Percentiles rank a stretch among this genome's conserved stretches.
Conservation (phyloP, 2,329 filamentous ascomycete species). For the Aulographum hederae region DNA sequence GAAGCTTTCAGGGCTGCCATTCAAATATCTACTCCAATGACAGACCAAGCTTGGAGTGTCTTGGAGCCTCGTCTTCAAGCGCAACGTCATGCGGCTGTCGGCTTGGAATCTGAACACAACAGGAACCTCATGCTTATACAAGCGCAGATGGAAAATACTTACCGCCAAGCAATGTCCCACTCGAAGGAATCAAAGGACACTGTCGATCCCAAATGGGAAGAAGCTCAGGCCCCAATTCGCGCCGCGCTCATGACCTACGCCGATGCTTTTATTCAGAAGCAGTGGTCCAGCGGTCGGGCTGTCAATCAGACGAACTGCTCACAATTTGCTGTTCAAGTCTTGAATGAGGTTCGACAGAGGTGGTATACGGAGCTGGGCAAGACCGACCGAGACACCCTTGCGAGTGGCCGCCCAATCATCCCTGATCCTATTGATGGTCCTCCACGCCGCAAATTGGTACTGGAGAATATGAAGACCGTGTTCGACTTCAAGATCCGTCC, state of each 20-base stretch:
- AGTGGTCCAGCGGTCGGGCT: constrained; percentile 45
- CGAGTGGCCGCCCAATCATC: constrained; percentile 3
- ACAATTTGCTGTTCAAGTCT: constrained; percentile 52
- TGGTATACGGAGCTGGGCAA: constrained; percentile 45
- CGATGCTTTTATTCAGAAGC: constrained; percentile 47
- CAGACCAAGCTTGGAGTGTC: constrained; percentile 50
- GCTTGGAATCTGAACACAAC: constrained; percentile 25
- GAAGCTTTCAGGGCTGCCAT: constrained; percentile 57
- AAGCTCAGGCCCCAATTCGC: constrained; percentile 47
- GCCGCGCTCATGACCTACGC: constrained; percentile 47
- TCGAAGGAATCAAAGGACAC: constrained; percentile 32
- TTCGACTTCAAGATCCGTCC: constrained; percentile 62
- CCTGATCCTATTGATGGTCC: constrained; percentile 2
- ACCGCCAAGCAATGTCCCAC: no score
- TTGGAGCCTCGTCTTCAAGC: constrained; percentile 48
- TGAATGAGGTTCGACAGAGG: constrained; percentile 46
- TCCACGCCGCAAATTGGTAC: constrained; percentile 41
- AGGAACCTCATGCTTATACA: not conserved
- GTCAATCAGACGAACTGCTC: constrained; percentile 45
- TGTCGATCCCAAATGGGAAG: constrained; percentile 52
- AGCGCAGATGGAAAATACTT: not conserved
- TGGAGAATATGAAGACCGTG: constrained; percentile 78
- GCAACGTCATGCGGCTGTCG: constrained; percentile 47
- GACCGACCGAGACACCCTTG: constrained; percentile 21
- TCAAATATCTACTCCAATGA: constrained; percentile 48